Conservation (phyloP, 2,329 filamentous ascomycete genomes). For the Colletotrichum theobromicola region DNA sequence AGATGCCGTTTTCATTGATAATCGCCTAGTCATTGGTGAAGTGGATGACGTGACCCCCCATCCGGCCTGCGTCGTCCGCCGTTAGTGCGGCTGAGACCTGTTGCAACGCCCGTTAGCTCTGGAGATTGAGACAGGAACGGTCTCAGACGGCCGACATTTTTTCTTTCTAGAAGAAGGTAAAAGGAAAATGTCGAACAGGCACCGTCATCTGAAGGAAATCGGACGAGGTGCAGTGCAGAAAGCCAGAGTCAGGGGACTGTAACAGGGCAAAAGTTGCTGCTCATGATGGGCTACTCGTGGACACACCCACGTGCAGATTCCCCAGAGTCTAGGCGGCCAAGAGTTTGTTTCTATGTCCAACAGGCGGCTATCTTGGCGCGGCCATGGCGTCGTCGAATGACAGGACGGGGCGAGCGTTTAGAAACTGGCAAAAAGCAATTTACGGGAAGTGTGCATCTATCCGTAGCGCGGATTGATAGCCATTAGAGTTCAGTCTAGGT, state of each 20-base stretch:
- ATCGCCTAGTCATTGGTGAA: background rate
- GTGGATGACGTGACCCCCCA: background rate
- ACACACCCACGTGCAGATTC: background rate
- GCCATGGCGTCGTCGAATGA: background rate
- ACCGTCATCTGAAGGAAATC: background rate
- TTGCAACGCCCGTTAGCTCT: background rate
- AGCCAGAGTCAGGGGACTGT: background rate
- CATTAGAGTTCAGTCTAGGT: background rate
- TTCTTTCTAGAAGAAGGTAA: background rate
- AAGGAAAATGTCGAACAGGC: background rate
- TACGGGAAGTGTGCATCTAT: background rate
- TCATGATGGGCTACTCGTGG: background rate
- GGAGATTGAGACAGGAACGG: background rate
- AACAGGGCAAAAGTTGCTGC: background rate
- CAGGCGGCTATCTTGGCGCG: conserved; percentile 2
- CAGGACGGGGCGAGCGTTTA: background rate
- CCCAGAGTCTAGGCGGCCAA: background rate
- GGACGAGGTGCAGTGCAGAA: background rate
- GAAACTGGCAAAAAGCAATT: background rate
- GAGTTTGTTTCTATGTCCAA: background rate
- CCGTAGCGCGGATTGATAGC: background rate
- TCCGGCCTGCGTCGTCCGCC: background rate
- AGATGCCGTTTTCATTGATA: background rate
- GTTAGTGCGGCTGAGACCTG: background rate
- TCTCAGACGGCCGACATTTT: background rate